Evolutionary conservation across 2,329 filamentous ascomycete genomes (phyloP).

Genomic region (Nigrospora osmanthi): DNA sequence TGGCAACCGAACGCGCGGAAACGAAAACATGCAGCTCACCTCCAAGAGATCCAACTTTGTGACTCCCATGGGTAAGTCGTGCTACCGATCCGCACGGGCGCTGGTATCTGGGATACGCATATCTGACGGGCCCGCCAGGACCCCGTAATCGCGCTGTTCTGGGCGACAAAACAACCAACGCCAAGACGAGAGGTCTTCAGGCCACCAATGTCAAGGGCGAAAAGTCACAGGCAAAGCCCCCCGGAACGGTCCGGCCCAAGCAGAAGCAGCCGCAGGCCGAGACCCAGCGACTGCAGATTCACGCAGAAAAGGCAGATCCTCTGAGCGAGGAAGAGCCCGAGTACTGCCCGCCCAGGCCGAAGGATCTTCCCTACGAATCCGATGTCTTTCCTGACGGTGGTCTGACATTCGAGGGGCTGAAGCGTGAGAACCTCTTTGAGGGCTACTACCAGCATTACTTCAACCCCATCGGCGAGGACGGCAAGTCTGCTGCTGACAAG

Average conservation of each 20-base stretch:
- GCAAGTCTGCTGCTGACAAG: conserved; percentile 53
- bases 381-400: conserved; percentile 55
- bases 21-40: conserved; percentile 45
- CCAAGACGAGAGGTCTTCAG: conserved; percentile 65
- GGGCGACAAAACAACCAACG: conserved; percentile 94
- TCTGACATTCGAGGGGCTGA: conserved; percentile 49
- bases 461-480: conserved; percentile 60
- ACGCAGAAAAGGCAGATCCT: conserved; percentile 40
- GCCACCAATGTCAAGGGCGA: conserved; percentile 58
- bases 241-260: conserved; percentile 50
- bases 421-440: conserved; percentile 50
- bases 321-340: conserved; percentile 69
- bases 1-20: conserved; percentile 46
- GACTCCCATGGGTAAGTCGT: conserved; percentile 68
- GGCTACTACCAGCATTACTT: conserved; percentile 55
- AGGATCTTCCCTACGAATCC: conserved; percentile 59
- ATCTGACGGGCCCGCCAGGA: conserved; percentile 26
- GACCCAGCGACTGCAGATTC: conserved; percentile 54
- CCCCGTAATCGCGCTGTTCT: conserved; percentile 70
- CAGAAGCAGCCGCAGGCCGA: conserved; percentile 44
- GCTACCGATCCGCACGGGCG: too few relatives aligned
- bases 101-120: too few relatives aligned
- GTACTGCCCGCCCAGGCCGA: conserved; percentile 73
- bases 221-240: conserved; percentile 52
- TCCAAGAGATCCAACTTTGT: conserved; percentile 57